Conservation (phyloP, 2,329 filamentous ascomycete genomes). For the Fusarium sp. region DNA sequence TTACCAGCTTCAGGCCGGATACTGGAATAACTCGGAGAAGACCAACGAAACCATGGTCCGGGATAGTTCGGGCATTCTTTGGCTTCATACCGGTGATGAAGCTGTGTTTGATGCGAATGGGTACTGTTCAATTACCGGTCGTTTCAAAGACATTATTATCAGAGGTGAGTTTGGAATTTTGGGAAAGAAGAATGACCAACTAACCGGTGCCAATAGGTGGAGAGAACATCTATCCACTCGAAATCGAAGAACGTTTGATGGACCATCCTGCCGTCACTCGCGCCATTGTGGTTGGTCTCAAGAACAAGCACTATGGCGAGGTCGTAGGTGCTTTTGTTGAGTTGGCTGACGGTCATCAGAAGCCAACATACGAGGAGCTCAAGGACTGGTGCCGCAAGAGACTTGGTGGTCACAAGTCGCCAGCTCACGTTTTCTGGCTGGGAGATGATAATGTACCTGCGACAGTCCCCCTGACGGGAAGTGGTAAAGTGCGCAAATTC, state of each 20-base stretch:
- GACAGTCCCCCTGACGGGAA: slow-evolving; percentile 73
- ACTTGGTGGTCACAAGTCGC: slow-evolving; percentile 75
- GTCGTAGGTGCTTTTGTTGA: slow-evolving; percentile 75
- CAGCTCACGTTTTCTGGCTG: slow-evolving; percentile 80
- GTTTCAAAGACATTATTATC: slow-evolving; percentile 85
- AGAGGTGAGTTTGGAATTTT: slow-evolving; percentile 59
- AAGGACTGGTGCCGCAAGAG: slow-evolving; percentile 70
- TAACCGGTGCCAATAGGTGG: slow-evolving; percentile 62
- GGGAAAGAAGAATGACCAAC: slow-evolving; percentile 28
- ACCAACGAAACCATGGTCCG: slow-evolving; percentile 70
- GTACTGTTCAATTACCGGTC: slow-evolving; percentile 78
- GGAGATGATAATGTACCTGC: slow-evolving; percentile 68
- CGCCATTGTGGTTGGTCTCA: slow-evolving; percentile 77
- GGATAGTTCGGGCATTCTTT: slow-evolving; percentile 65
- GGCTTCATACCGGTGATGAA: slow-evolving; percentile 76
- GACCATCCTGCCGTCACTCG: slow-evolving; percentile 69
- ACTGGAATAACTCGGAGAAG: slow-evolving; percentile 78
- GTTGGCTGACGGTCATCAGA: slow-evolving; percentile 49
- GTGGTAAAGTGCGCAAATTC: slow-evolving; percentile 76
- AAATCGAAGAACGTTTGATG: slow-evolving; percentile 79
- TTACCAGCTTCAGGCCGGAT: slow-evolving; percentile 77
- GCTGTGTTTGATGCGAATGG: slow-evolving; percentile 74
- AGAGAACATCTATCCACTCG: slow-evolving; percentile 79
- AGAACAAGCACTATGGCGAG: slow-evolving; percentile 77
- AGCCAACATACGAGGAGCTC: slow-evolving; percentile 65